Percentiles rank a stretch among this genome's conserved stretches.
phyloP scores from a whole-genome alignment of 106 monocot genomes.

The Dendrobium catenatum region DNA sequence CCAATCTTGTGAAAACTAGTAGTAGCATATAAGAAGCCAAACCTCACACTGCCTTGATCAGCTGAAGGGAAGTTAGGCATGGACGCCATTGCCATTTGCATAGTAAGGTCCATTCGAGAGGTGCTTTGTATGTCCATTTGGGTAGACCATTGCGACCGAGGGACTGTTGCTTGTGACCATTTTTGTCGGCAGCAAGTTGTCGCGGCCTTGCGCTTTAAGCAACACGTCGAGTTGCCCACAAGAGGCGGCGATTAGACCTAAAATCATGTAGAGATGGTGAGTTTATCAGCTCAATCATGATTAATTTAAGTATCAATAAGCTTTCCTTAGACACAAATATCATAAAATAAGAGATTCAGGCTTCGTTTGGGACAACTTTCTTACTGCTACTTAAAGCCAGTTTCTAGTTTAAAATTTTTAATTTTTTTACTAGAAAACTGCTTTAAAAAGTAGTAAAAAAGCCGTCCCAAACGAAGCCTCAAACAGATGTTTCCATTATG shows the following conservation, averaged over 20 bases:
- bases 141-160: slow-evolving; percentile 5
- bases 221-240: slow-evolving; percentile 43
- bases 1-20: no score
- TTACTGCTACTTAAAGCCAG: no score
- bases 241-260: slow-evolving; percentile 68
- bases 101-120: slow-evolving; percentile 18
- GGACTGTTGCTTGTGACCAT: slow-evolving; percentile 12
- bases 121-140: slow-evolving; percentile 20
- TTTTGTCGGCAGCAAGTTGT: slow-evolving; percentile 12
- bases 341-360: no score
- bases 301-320: no score
- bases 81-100: slow-evolving; percentile 37
- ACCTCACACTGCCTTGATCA: not conserved
- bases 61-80: slow-evolving; percentile 13
- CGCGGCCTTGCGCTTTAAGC: not conserved
- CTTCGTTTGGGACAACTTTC: no score
- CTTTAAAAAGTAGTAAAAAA: no score
- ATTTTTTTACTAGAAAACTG: no score
- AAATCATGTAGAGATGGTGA: not conserved
- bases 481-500: no score
- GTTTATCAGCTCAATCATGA: no score
- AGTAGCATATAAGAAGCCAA: not conserved
- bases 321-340: no score
- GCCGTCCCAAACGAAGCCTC: no score
- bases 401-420: no score